Base-by-base conservation (phyloP, 176 grass and related monocot species). In the Avena eriantha region DNA sequence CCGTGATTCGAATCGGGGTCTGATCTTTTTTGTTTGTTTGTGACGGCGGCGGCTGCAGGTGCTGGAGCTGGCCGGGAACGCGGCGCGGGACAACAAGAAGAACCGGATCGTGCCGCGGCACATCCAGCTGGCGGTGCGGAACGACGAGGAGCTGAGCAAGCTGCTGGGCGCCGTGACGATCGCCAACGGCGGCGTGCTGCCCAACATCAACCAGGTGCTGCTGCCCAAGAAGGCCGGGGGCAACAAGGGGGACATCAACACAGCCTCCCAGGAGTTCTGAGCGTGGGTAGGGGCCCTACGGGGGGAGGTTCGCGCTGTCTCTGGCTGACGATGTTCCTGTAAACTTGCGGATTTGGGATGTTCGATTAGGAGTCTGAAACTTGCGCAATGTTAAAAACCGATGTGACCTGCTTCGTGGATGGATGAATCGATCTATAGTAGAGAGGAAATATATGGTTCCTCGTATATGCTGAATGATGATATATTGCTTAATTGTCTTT, bases 71-170 rank as follows among this genome's bases (percentile, higher is more conserved):
- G 85, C 89, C 1, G 85, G 85, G 1, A 91, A 91, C 85, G 89
- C 89, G 21, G 85, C 89, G 15, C 17, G 88, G 9, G 89, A 91
- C 81, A 91, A 91, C 76, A 91, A 91, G 89, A 91, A 91, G 89
- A 91, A 47, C 58, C 19, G 85, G 67, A 87, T 91, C 57, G 68
- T 91, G 80, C 89, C 89, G 81, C 85, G 89, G 24, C 89, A 91
- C 89, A 91, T 87, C 76, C 85, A 87, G 81, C 85, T 91, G 57
- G 89, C 89, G 15, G 89, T 91, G 48, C 58, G 85, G 2, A 91
- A 91, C 76, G 89, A 91, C 68, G 89, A 91, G 80, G 89, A 91
- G 68, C 89, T 87, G 67, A 74, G 89, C 81, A 91, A 68, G 85
- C 76, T 87, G 24, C 85, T 87, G 58, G 89, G 89, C 36, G 22